Base-by-base conservation (phyloP, 1,139 yeast genomes). In the Pichia sp. region DNA sequence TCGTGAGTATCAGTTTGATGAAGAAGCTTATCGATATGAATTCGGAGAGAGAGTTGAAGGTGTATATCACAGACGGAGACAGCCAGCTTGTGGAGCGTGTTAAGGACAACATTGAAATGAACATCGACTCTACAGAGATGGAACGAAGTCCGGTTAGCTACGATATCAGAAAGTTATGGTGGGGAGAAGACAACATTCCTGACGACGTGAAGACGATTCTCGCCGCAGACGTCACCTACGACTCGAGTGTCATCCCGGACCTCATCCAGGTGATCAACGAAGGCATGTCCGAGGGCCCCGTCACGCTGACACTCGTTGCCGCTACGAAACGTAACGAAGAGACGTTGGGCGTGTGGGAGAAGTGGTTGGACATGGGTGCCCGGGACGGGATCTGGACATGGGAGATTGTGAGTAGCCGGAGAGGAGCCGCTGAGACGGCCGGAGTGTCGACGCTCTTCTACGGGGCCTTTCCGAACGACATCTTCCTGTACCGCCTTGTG, bases 211-310 rank as follows among this genome's bases (percentile, higher is more conserved):
- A 81, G 56, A 64, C 79, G 2, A 64, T 86, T 0, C 62, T 89
- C 3, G 96, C 91, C 0, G 93, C 96, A 0, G 96, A 89, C 63
- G 87, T 90, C 27, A 88, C 96, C 0, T 91, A 87, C 65, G 97
- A 91, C 60, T 65, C 78, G 2, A 68, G 76, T 4, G 71, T 81
- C 2, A 72, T 86, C n/a, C 79, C 79, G 0, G 67, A 67, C n/a
- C 69, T 90, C 41, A 73, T 81, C 4, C 53, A 61, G 3, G 76
- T 85, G 11, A 62, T 89, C 1, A 53, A 59, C 2, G 71, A 70
- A 34, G 50, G 58, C 10, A 58, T 62, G 59, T 35, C 54, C 4
- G 53, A 58, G 22, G 52, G 50, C 0, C 50, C 50, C 15, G 63
- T 60, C 3, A 40, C 52, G 10, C 46, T 52, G 28, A 77, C 78